These are phyloP conservation scores for Phalaenopsis aphrodite DNA, from an alignment of 106 monocot genomes.

Conservation along the genomic window DNA sequence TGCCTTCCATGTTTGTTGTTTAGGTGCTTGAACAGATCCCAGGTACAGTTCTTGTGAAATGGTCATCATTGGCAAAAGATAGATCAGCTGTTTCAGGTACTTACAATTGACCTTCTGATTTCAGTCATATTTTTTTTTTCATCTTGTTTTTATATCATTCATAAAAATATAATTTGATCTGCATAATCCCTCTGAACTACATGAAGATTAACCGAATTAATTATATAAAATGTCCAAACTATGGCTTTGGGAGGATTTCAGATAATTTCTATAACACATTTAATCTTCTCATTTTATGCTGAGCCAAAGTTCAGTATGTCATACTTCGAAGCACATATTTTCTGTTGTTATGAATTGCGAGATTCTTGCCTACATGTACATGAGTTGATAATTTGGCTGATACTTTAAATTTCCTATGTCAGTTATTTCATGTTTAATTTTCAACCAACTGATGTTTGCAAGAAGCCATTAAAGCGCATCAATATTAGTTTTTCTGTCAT, in stretches of 20 bases:
- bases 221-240: background rate
- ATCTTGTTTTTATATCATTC: background rate
- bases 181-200: background rate
- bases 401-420: background rate
- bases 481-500: too few species aligned
- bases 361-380: background rate
- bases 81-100: background rate
- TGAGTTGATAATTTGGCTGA: background rate
- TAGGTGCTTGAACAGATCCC: conserved; percentile 3
- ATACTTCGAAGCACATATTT: too few species aligned
- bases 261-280: too few species aligned
- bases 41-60: conserved; percentile 2
- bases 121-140: background rate
- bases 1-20: background rate
- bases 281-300: too few species aligned
- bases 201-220: background rate
- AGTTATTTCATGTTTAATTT: background rate
- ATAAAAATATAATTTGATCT: background rate
- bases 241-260: background rate
- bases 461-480: too few species aligned
- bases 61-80: conserved; percentile 2
- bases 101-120: background rate
- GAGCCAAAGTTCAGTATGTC: too few species aligned
- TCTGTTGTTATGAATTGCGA: too few species aligned
- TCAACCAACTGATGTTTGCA: too few species aligned